These are phyloP conservation scores for Gossypium arboreum DNA, from an alignment of 345 rosid species.

Conservation along the genomic window DNA sequence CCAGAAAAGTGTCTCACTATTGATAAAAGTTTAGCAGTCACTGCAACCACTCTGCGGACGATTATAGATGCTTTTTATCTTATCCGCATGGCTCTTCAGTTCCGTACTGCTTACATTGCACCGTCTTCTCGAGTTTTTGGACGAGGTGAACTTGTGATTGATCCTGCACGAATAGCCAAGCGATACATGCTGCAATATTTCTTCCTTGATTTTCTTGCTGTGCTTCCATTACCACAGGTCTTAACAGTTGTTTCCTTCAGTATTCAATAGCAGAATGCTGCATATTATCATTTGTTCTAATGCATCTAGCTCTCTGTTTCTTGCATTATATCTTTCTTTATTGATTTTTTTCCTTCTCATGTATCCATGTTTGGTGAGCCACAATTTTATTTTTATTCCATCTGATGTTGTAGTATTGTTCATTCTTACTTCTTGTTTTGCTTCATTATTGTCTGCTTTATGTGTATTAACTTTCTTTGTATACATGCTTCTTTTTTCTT, in stretches of 20 bases:
- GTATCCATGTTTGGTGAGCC: background rate
- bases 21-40: slow-evolving; percentile 65
- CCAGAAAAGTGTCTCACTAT: slow-evolving; percentile 54
- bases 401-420: background rate
- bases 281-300: background rate
- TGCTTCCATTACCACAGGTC: slow-evolving; percentile 96
- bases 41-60: slow-evolving; percentile 74
- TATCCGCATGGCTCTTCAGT: slow-evolving; percentile 82
- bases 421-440: background rate
- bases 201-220: slow-evolving; percentile 79
- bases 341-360: background rate
- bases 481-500: background rate
- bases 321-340: slow-evolving; percentile 8
- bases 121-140: slow-evolving; percentile 98
- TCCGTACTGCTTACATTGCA: slow-evolving; percentile 93
- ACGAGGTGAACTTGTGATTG: slow-evolving; percentile 94
- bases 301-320: slow-evolving; percentile 8
- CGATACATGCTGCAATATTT: slow-evolving; percentile 71
- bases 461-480: background rate
- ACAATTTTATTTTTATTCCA: background rate
- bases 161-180: slow-evolving; percentile 83
- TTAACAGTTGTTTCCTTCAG: background rate
- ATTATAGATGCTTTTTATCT: slow-evolving; percentile 81
- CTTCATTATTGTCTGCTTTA: background rate
- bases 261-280: slow-evolving; percentile 7